phyloP scores from a whole-genome alignment of 169 alveolate species.

The Theileria orientalis region DNA sequence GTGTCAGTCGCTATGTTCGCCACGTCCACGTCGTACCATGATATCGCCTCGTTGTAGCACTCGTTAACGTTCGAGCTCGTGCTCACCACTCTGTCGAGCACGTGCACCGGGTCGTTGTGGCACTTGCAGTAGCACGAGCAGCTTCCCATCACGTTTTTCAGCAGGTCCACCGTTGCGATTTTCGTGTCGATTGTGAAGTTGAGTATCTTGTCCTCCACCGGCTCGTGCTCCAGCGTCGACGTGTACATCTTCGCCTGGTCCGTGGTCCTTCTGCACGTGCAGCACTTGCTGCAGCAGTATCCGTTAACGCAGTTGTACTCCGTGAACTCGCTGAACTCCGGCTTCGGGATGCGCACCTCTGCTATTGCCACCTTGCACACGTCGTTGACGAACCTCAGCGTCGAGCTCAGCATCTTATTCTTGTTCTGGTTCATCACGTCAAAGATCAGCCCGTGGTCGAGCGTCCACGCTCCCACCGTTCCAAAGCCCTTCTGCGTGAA shows the following conservation, averaged over 20 bases:
- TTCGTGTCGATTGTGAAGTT: conserved; percentile 44
- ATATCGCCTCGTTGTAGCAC: conserved; percentile 18
- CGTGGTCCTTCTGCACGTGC: conserved; percentile 26
- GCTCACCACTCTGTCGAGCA: conserved; percentile 40
- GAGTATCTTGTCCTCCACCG: conserved; percentile 1
- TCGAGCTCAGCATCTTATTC: conserved; percentile 14
- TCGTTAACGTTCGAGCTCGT: not conserved
- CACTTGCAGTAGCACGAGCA: conserved; percentile 55
- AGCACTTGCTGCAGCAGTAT: conserved; percentile 55
- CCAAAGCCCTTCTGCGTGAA: not conserved
- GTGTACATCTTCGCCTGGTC: not conserved
- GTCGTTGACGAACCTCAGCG: conserved; percentile 29
- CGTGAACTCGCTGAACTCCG: conserved; percentile 46
- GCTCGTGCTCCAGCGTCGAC: not conserved
- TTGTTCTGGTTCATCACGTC: conserved; percentile 21
- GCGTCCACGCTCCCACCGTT: conserved; percentile 57
- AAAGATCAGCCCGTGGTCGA: conserved; percentile 13
- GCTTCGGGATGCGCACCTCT: conserved; percentile 56
- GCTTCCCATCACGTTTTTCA: conserved; percentile 30
- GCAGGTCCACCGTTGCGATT: conserved; percentile 39
- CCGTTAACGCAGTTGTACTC: conserved; percentile 49
- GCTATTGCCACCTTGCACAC: conserved; percentile 58
- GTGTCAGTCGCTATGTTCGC: not conserved
- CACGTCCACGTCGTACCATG: conserved; percentile 56
- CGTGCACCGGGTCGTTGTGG: conserved; percentile 10